Percentiles rank a stretch among this genome's conserved stretches.
Evolutionary conservation across 306 rosid genomes (phyloP).

Genomic region (Prosopis cineraria): DNA sequence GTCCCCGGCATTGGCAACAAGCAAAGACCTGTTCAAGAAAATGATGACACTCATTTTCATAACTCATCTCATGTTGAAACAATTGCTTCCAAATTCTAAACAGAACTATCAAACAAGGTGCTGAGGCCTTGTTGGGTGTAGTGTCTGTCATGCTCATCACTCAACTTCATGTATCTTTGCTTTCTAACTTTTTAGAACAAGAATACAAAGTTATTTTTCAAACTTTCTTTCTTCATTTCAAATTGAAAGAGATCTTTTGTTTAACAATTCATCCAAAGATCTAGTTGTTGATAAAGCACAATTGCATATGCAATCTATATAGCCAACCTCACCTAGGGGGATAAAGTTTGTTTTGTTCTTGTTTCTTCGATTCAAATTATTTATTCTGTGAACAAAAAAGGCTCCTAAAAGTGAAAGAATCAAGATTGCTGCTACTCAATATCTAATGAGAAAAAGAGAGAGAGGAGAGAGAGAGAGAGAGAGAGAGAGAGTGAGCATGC

Average conservation of each 20-base stretch:
- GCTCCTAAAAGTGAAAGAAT: background rate
- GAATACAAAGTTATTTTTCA: background rate
- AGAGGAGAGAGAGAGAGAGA: background rate
- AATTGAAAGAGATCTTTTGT: too few species aligned
- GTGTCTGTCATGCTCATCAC: background rate
- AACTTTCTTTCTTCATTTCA: background rate
- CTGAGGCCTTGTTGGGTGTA: too few species aligned
- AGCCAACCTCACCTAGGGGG: too few species aligned
- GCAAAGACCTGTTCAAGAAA: background rate
- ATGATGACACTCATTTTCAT: background rate
- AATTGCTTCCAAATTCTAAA: too few species aligned
- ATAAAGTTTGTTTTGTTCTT: too few species aligned
- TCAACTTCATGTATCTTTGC: background rate
- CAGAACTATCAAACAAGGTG: too few species aligned
- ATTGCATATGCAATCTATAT: too few species aligned
- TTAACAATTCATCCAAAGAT: too few species aligned
- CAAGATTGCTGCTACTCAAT: background rate
- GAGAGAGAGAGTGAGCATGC: too few species aligned
- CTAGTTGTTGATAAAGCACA: too few species aligned
- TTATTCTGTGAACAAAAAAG: background rate
- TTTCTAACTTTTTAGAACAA: background rate
- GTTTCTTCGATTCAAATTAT: too few species aligned
- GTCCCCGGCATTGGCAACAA: conserved; percentile 9
- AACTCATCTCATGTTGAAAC: background rate
- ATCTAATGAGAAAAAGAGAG: background rate